Conservation (phyloP, 2,329 filamentous ascomycete species). For the Xylaria sp. region DNA sequence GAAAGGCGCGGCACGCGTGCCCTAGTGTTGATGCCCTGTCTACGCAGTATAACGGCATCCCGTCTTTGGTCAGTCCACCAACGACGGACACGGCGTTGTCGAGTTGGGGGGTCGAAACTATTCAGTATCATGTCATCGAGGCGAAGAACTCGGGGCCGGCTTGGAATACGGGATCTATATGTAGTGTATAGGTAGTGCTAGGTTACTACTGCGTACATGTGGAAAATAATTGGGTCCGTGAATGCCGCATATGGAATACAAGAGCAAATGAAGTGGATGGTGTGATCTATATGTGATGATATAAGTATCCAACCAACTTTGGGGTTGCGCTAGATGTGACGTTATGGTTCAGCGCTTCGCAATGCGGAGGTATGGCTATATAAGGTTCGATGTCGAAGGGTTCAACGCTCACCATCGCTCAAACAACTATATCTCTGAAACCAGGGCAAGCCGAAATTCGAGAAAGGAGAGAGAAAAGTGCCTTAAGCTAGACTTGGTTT, state of each 20-base stretch:
- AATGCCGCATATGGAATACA: no score
- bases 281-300: neutral
- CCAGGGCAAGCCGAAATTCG: neutral
- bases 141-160: neutral
- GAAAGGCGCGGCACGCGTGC: neutral
- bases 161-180: neutral
- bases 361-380: neutral
- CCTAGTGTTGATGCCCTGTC: slow-evolving; percentile 15
- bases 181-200: no score
- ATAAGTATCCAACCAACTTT: neutral
- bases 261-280: neutral
- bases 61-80: neutral
- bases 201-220: neutral
- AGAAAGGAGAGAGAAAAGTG: neutral
- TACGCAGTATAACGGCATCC: no score
- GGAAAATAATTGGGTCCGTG: neutral
- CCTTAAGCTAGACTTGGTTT: no score
- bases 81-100: neutral
- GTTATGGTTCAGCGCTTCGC: neutral
- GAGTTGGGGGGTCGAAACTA: neutral
- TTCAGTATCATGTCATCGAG: neutral
- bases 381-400: neutral
- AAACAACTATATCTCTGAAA: neutral
- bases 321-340: neutral
- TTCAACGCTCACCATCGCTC: neutral